Percentiles rank a stretch among this genome's conserved stretches.
phyloP scores from a whole-genome alignment of 2,329 filamentous ascomycete species.

The Elsinoe batatas region DNA sequence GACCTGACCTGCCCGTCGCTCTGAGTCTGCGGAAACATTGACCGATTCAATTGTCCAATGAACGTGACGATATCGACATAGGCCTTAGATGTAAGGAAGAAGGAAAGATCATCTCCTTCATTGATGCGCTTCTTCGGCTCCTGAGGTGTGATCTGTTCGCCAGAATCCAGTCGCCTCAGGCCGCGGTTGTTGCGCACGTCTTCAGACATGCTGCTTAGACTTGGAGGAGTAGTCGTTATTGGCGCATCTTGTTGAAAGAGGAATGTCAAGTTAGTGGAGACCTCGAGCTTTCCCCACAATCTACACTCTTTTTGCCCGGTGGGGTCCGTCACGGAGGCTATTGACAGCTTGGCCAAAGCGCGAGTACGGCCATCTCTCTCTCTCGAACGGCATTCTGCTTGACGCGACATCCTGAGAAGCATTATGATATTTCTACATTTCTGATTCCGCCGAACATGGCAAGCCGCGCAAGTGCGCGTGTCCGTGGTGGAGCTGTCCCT shows the following conservation, averaged over 20 bases:
- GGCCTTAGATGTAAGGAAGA: slow-evolving; percentile 70
- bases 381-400: background rate
- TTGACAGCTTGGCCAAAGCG: background rate
- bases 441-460: background rate
- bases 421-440: background rate
- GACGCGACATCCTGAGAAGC: background rate
- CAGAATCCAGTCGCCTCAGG: slow-evolving; percentile 38
- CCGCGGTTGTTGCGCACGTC: slow-evolving; percentile 16
- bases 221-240: background rate
- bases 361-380: background rate
- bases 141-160: slow-evolving; percentile 48
- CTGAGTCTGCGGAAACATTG: slow-evolving; percentile 57
- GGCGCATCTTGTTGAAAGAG: background rate
- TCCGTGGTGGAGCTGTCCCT: background rate
- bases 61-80: slow-evolving; percentile 84
- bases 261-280: too few species aligned
- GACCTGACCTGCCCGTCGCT: slow-evolving; percentile 37
- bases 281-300: slow-evolving; percentile 2
- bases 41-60: slow-evolving; percentile 78
- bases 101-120: slow-evolving; percentile 68
- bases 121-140: slow-evolving; percentile 72
- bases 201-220: slow-evolving; percentile 14
- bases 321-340: too few species aligned
- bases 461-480: background rate
- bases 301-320: background rate